Evolutionary conservation across 2,329 filamentous ascomycete species (phyloP).

Genomic region (Xylaria multiplex): DNA sequence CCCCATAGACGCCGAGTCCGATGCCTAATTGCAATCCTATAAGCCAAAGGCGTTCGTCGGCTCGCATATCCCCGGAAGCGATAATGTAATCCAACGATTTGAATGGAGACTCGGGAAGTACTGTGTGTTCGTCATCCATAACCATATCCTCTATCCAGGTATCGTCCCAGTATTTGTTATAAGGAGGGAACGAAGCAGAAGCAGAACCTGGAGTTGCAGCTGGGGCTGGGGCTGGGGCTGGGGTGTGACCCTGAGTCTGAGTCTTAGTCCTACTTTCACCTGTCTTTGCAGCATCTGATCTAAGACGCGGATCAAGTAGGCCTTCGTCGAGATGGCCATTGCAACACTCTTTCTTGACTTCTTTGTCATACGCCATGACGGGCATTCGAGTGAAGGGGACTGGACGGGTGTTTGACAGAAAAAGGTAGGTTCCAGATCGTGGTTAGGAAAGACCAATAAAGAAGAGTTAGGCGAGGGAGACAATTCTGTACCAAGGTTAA

Average conservation of each 20-base stretch:
- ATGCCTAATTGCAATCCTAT: slow-evolving; percentile 41
- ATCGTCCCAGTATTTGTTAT: not conserved
- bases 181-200: not conserved
- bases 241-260: not conserved
- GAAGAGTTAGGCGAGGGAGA: not conserved
- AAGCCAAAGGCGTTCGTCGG: slow-evolving; percentile 32
- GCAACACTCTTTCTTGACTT: slow-evolving; percentile 10
- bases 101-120: slow-evolving; percentile 21
- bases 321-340: slow-evolving; percentile 34
- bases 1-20: slow-evolving; percentile 35
- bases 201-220: not conserved
- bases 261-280: not conserved
- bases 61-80: slow-evolving; percentile 5
- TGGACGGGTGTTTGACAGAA: not conserved
- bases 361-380: slow-evolving; percentile 29
- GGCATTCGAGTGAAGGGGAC: not conserved
- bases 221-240: not conserved
- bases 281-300: not conserved
- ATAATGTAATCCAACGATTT: slow-evolving; percentile 33
- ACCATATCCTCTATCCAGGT: slow-evolving; percentile 1
- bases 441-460: not conserved
- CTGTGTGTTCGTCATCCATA: not conserved
- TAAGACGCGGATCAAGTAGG: slow-evolving; percentile 28
- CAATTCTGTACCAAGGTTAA: not conserved
- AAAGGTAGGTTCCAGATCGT: not conserved